Evolutionary conservation across 495 filamentous ascomycete species (phyloP).

Genomic region (Aspergillus hancockii): DNA sequence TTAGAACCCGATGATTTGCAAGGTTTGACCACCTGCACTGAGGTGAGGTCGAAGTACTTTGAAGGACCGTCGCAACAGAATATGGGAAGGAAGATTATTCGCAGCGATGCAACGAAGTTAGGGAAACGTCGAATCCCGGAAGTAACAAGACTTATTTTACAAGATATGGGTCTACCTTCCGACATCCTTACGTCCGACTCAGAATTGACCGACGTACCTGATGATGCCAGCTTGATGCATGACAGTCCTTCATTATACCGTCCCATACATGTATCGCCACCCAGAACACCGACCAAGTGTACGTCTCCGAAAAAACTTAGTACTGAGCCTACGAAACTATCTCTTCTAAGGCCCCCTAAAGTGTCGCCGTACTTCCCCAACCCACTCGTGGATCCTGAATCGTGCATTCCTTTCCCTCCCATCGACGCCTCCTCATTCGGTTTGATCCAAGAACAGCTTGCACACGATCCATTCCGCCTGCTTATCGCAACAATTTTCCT

Average conservation of each 20-base stretch:
- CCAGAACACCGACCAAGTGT: slow-evolving; percentile 7
- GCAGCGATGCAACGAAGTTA: slow-evolving; percentile 1
- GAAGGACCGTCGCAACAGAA: slow-evolving; percentile 1
- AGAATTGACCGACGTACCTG: slow-evolving; percentile 33
- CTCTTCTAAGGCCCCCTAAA: slow-evolving; percentile 29
- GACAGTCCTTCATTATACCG: slow-evolving; percentile 8
- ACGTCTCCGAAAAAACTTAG: slow-evolving; percentile 1
- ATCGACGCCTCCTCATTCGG: slow-evolving; percentile 66
- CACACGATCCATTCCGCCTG: slow-evolving; percentile 67
- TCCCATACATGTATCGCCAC: background rate
- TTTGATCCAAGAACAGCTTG: slow-evolving; percentile 79
- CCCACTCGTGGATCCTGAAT: slow-evolving; percentile 48
- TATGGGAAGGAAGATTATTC: background rate
- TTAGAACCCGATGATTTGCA: slow-evolving; percentile 44
- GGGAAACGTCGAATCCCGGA: slow-evolving; percentile 13
- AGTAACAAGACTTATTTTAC: slow-evolving; percentile 16
- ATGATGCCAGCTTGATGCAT: slow-evolving; percentile 24
- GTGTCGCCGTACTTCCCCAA: slow-evolving; percentile 51
- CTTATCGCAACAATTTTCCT: slow-evolving; percentile 80
- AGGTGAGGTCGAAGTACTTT: slow-evolving; percentile 48
- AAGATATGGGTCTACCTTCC: slow-evolving; percentile 16
- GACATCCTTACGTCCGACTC: slow-evolving; percentile 36
- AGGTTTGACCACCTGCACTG: slow-evolving; percentile 38
- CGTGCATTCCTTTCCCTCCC: slow-evolving; percentile 70
- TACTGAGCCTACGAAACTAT: slow-evolving; percentile 6